phyloP scores from a whole-genome alignment of 371 early-diverging fungal species.

The Actinomortierella ambigua region DNA sequence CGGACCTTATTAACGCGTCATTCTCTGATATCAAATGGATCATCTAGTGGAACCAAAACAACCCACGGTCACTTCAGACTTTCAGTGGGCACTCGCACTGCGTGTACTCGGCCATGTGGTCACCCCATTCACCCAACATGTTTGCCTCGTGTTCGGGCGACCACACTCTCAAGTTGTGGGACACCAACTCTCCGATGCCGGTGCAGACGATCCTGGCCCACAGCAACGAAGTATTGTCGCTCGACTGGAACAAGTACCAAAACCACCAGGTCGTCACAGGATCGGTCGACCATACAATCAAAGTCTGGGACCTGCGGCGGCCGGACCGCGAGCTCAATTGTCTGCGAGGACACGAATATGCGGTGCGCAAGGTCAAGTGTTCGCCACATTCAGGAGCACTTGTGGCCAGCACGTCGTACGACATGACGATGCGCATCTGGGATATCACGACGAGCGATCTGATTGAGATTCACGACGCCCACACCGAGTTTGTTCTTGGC shows the following conservation, averaged over 20 bases:
- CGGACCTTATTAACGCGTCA: no score
- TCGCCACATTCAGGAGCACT: slow-evolving; percentile 87
- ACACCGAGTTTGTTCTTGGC: slow-evolving; percentile 95
- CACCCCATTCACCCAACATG: slow-evolving; percentile 75
- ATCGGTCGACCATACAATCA: slow-evolving; percentile 85
- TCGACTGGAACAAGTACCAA: slow-evolving; percentile 97
- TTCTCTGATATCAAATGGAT: no score
- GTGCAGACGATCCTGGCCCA: slow-evolving; percentile 85
- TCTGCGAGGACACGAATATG: slow-evolving; percentile 88
- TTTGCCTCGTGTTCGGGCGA: slow-evolving; percentile 92
- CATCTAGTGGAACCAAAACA: slow-evolving; percentile 92
- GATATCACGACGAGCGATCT: slow-evolving; percentile 71
- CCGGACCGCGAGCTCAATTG: slow-evolving; percentile 70
- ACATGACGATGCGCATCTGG: slow-evolving; percentile 95
- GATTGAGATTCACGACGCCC: slow-evolving; percentile 74
- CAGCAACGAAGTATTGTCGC: slow-evolving; percentile 80
- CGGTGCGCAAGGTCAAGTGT: slow-evolving; percentile 87
- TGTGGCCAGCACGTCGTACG: slow-evolving; percentile 85
- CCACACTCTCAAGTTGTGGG: slow-evolving; percentile 90
- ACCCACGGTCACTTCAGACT: slow-evolving; percentile 79
- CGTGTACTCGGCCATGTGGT: slow-evolving; percentile 89
- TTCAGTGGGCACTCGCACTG: slow-evolving; percentile 86
- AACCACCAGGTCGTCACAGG: slow-evolving; percentile 81
- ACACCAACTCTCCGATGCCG: slow-evolving; percentile 68
- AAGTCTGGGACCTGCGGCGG: slow-evolving; percentile 90